Base-by-base conservation (phyloP, 805 yeast genomes). In the Candida ascalaphidarum region DNA sequence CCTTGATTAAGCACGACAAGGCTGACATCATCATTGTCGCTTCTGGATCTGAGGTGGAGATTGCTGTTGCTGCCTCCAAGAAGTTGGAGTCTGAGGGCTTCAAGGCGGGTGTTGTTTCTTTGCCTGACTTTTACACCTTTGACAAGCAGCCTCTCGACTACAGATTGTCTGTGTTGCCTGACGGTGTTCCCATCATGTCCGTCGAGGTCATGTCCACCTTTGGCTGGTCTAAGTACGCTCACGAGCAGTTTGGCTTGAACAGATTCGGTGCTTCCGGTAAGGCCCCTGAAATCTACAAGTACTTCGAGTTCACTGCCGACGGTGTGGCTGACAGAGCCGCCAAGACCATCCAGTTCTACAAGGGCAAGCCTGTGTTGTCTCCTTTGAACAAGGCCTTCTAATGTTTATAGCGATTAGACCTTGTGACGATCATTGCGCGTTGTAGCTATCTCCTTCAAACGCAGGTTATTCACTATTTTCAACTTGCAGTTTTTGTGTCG, bases 241-340 rank as follows among this genome's bases (percentile, higher is more conserved):
- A 92, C 68, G 94, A 82, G 70, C 94, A 86, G 61, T 84, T 89
- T 50, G 96, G 96, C 65, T 71, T 92, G 53, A 77, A 85, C 75
- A 77, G 84, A 68, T 92, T 92, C 56, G 98, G 98, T 74, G 92
- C 88, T 37, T 86, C 96, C 36, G 98, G 95, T 58, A 81, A 83
- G 58, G 92, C 80, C 53, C 61, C 64, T 34, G 84, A 81, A 39
- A 72, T 89, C 37, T 92, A 77, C 79, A 74, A 83, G 62, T 65
- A 52, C 68, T 83, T 89, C 47, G 95, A 74, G 43, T 92, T 92
- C 71, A 86, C 94, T 32, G 80, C 89, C 39, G 96, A 84, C 58
- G 96, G 95, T 43, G 69, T 92, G 58, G 89, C 94, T 48, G 67
- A 74, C 49, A 84, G 88, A 64, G 96, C 86, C 41, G 61, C 66